These are phyloP conservation scores for Aspergillus quadrilineatus DNA, from an alignment of 2,329 filamentous ascomycete species.

Conservation along the genomic window DNA sequence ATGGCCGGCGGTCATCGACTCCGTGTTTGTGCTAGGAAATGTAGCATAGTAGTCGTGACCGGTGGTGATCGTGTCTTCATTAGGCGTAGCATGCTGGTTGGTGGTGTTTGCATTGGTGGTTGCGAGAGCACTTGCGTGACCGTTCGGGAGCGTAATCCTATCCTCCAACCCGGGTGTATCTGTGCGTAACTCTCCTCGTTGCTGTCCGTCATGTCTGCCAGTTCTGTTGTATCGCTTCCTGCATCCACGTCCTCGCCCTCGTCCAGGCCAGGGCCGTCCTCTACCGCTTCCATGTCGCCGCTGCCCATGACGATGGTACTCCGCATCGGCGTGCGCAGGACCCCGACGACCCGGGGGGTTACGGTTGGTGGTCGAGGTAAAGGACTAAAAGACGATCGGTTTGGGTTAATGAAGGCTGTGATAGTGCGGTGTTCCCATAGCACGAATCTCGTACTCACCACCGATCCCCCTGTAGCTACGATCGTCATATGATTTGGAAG, in stretches of 20 bases:
- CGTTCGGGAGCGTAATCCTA: neutral
- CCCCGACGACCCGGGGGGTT: neutral
- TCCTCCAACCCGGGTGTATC: neutral
- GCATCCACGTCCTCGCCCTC: neutral
- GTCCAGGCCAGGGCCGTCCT: neutral
- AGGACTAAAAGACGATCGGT: neutral
- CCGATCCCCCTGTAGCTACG: neutral
- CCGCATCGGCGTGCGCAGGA: too few relatives aligned
- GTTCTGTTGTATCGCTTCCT: neutral
- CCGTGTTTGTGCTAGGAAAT: neutral
- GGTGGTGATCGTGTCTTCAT: neutral
- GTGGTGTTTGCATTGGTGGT: neutral
- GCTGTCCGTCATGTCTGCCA: neutral
- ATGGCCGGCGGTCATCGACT: neutral
- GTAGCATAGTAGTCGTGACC: neutral
- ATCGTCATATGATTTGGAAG: neutral
- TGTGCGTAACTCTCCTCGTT: neutral
- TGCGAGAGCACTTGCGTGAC: neutral
- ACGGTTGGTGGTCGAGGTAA: neutral
- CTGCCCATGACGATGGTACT: too few relatives aligned
- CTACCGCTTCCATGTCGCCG: neutral
- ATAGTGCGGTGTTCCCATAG: neutral
- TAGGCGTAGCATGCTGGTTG: neutral
- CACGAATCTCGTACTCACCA: neutral
- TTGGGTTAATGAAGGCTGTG: neutral